A percentile compares a stretch with the other conserved stretches of the same genome.
Conservation (phyloP, 2,329 filamentous ascomycete genomes). For the Metarhizium rileyi region DNA sequence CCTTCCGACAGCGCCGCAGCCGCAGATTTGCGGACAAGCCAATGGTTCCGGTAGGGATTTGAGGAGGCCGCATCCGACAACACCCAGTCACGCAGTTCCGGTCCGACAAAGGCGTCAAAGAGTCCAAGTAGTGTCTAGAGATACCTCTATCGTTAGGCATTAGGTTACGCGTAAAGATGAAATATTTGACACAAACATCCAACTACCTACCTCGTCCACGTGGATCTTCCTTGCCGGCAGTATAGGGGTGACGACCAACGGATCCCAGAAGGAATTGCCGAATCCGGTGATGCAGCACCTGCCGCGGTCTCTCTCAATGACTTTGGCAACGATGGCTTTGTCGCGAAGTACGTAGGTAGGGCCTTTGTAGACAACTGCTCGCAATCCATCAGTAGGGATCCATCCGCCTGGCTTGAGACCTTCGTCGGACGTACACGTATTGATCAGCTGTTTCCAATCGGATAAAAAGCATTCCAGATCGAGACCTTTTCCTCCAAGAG, state of each 20-base stretch:
- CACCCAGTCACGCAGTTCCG: neutral
- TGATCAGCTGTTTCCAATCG: constrained; percentile 5
- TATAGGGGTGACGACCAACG: constrained; percentile 1
- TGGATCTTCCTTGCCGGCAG: neutral
- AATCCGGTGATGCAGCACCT: constrained; percentile 4
- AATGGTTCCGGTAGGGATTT: constrained; percentile 8
- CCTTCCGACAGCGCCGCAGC: constrained; percentile 10
- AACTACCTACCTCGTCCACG: neutral
- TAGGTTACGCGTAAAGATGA: neutral
- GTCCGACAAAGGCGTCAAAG: neutral
- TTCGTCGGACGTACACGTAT: constrained; percentile 1
- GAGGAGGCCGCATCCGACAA: constrained; percentile 1
- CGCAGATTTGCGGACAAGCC: constrained; percentile 15
- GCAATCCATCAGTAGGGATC: neutral
- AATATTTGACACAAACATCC: neutral
- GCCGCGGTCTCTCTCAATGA: constrained; percentile 1
- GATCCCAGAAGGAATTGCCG: constrained; percentile 4
- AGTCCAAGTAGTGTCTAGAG: neutral
- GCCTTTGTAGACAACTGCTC: neutral
- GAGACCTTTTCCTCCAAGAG: neutral
- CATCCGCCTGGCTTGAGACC: neutral
- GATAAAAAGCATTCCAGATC: neutral
- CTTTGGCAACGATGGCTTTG: neutral
- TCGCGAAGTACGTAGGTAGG: neutral
- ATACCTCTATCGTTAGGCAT: neutral